A percentile compares a stretch with the other conserved stretches of the same genome.
Conservation (phyloP, 257 asterid species). For the Solanum neorickii region DNA sequence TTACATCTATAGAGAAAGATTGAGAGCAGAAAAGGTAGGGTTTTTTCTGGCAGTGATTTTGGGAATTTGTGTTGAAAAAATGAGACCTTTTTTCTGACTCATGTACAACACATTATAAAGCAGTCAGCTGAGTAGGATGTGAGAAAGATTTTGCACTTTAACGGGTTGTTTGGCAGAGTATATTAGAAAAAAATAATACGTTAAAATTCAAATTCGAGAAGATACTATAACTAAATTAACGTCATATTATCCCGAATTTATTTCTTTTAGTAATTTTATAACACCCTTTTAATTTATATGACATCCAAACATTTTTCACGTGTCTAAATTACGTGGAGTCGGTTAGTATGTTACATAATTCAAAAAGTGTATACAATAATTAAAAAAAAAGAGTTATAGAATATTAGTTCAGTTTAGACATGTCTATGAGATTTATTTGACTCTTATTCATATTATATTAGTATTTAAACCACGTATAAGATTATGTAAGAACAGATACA, state of each 20-base stretch:
- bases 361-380: too few species aligned
- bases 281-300: background rate
- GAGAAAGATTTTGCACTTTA: background rate
- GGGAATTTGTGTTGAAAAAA: background rate
- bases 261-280: background rate
- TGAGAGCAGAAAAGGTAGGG: background rate
- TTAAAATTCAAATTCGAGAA: too few species aligned
- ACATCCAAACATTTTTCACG: background rate
- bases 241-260: accelerated
- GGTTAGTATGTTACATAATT: accelerated
- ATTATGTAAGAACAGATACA: background rate
- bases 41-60: background rate
- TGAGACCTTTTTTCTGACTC: background rate
- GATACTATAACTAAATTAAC: too few species aligned
- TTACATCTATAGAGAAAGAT: background rate
- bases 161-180: background rate
- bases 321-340: background rate
- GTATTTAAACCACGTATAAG: too few species aligned
- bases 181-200: too few species aligned
- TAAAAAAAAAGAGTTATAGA: too few species aligned
- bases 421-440: too few species aligned
- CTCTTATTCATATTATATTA: background rate
- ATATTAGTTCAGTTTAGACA: too few species aligned
- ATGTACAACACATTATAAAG: background rate
- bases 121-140: background rate